Evolutionary conservation across 1,284 basidiomycete species (phyloP).

Genomic region (Athelia sp.): DNA sequence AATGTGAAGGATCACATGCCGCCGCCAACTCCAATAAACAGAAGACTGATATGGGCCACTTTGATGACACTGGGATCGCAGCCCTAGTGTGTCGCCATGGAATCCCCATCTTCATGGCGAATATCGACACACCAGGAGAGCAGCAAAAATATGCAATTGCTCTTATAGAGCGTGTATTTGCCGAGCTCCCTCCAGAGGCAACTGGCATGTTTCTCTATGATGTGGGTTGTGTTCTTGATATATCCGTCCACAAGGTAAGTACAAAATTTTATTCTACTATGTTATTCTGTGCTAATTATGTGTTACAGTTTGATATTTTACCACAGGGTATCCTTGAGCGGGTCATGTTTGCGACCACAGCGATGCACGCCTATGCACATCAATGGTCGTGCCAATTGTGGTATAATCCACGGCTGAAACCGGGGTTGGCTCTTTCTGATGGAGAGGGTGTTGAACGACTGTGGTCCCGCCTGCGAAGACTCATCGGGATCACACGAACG

Average conservation of each 20-base stretch:
- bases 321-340: conserved; percentile 1
- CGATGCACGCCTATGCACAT: conserved; percentile 17
- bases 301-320: conserved; percentile 8
- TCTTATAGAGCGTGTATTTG: conserved; percentile 7
- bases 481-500: conserved; percentile 7
- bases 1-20: conserved; percentile 10
- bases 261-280: background rate
- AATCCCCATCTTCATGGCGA: conserved; percentile 9
- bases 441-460: conserved; percentile 15
- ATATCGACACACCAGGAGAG: conserved; percentile 12
- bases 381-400: conserved; percentile 16
- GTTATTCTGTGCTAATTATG: background rate
- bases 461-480: conserved; percentile 7
- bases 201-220: conserved; percentile 12
- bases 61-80: conserved; percentile 13
- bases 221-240: conserved; percentile 12
- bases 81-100: conserved; percentile 15
- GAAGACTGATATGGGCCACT: conserved; percentile 9
- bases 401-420: conserved; percentile 11
- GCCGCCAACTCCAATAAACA: conserved; percentile 12
- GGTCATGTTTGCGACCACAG: conserved; percentile 8
- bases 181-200: conserved; percentile 4
- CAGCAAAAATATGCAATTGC: conserved; percentile 13
- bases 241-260: background rate
- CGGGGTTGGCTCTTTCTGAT: conserved; percentile 11